Percentiles rank a stretch among this genome's conserved stretches.
phyloP scores from a whole-genome alignment of 768 basidiomycete genomes.

The Russula emetica region DNA sequence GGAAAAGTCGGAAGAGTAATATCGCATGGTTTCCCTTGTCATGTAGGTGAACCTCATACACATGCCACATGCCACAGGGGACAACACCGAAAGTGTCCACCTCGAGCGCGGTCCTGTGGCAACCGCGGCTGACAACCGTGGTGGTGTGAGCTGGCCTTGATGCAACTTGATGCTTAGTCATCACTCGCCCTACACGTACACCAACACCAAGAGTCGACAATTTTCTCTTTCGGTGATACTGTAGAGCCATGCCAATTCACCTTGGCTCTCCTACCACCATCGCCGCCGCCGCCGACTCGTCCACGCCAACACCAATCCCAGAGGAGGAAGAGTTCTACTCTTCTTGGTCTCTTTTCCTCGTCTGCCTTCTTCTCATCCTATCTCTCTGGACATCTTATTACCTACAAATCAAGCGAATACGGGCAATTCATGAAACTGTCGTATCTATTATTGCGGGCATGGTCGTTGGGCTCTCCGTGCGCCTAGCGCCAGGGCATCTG shows the following conservation, averaged over 20 bases:
- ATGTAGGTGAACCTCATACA: too few relatives aligned
- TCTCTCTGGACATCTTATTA: constrained; percentile 97
- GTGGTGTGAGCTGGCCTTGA: too few relatives aligned
- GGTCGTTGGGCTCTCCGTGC: constrained; percentile 87
- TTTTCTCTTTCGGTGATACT: not conserved
- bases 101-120: too few relatives aligned
- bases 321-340: constrained; percentile 90
- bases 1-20: too few relatives aligned
- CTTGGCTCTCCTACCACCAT: constrained; percentile 10
- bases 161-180: too few relatives aligned
- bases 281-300: constrained; percentile 21
- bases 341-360: constrained; percentile 91
- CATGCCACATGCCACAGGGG: too few relatives aligned
- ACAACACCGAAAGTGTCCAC: too few relatives aligned
- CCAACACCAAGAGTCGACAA: not conserved
- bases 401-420: constrained; percentile 93
- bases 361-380: constrained; percentile 86
- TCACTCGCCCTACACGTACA: too few relatives aligned
- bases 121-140: too few relatives aligned
- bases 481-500: constrained; percentile 87
- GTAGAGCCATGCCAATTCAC: constrained; percentile 20
- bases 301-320: constrained; percentile 18
- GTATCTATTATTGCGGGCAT: constrained; percentile 95
- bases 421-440: constrained; percentile 92
- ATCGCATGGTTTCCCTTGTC: too few relatives aligned